Evolutionary conservation across 257 asterid species (phyloP).

Genomic region (Jacaranda mimosifolia): DNA sequence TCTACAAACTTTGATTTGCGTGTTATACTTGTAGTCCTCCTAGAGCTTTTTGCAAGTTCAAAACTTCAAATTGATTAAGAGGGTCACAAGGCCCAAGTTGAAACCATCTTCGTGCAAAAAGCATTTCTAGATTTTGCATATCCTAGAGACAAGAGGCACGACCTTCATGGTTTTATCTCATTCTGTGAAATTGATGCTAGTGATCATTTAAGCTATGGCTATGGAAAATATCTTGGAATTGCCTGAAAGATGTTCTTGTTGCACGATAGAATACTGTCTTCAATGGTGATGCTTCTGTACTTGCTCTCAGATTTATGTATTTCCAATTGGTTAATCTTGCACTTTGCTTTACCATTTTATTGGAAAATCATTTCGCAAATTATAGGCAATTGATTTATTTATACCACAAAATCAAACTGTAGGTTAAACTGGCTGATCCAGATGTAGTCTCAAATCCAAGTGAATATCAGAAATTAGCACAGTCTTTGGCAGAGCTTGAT

Average conservation of each 20-base stretch:
- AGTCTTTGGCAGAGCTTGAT: slow-evolving; percentile 92
- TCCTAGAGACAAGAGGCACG: slow-evolving; percentile 14
- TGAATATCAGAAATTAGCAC: slow-evolving; percentile 93
- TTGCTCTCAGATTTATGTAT: slow-evolving; percentile 21
- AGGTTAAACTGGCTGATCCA: slow-evolving; percentile 96
- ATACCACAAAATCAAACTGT: slow-evolving; percentile 25
- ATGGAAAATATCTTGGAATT: slow-evolving; percentile 6
- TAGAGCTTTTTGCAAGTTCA: background rate
- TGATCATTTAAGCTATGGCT: background rate
- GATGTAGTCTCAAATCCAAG: slow-evolving; percentile 88
- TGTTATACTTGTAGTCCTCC: background rate
- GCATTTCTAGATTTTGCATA: background rate
- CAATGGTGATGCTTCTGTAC: background rate
- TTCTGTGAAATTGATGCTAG: slow-evolving; percentile 26
- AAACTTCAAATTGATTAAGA: background rate
- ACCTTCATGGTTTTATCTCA: slow-evolving; percentile 7
- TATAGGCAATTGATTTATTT: slow-evolving; percentile 15
- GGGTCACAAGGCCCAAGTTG: background rate
- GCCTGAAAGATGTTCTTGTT: slow-evolving; percentile 1
- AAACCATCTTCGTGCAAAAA: background rate
- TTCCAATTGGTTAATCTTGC: slow-evolving; percentile 23
- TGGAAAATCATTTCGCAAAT: slow-evolving; percentile 27
- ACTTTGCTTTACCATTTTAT: too few relatives aligned
- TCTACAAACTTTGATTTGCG: background rate
- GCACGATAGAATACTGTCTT: background rate